These are phyloP conservation scores for Naganishia vishniacii DNA, from an alignment of 768 basidiomycete species.

Conservation along the genomic window DNA sequence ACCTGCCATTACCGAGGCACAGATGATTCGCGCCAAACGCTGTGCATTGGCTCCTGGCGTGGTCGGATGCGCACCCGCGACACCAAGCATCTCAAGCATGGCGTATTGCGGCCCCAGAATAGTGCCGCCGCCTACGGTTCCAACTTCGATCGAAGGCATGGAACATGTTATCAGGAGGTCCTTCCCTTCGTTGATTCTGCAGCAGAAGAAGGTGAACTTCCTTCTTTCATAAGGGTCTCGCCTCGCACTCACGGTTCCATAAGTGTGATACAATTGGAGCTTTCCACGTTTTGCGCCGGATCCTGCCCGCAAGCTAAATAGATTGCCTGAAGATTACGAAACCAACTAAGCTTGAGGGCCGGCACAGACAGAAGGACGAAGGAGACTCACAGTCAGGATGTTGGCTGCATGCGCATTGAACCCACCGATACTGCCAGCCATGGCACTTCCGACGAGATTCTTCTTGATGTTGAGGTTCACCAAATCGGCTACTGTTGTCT, in stretches of 20 bases:
- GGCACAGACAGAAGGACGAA: constrained; percentile 32
- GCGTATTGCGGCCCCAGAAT: constrained; percentile 82
- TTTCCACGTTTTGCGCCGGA: constrained; percentile 98
- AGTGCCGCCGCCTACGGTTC: constrained; percentile 94
- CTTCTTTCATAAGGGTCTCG: neutral
- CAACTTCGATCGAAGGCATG: constrained; percentile 99
- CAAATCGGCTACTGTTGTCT: constrained; percentile 85
- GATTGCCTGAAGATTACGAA: constrained; percentile 54
- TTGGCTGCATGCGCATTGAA: constrained; percentile 99
- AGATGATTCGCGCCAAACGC: constrained; percentile 79
- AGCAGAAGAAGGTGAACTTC: neutral
- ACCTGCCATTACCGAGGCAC: constrained; percentile 92
- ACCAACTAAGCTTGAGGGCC: neutral
- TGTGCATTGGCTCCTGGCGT: constrained; percentile 85
- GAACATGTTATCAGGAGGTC: constrained; percentile 88
- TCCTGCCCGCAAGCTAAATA: constrained; percentile 97
- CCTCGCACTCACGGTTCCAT: constrained; percentile 83
- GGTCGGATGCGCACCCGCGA: constrained; percentile 80
- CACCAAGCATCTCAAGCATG: constrained; percentile 87
- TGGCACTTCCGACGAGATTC: constrained; percentile 92
- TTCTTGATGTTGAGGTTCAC: constrained; percentile 93
- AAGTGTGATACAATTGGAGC: constrained; percentile 94
- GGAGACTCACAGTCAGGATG: constrained; percentile 62
- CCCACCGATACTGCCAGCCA: constrained; percentile 96
- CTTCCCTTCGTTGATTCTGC: constrained; percentile 75